These are phyloP conservation scores for Plicaturopsis crispa DNA, from an alignment of 768 basidiomycete species.

Conservation along the genomic window DNA sequence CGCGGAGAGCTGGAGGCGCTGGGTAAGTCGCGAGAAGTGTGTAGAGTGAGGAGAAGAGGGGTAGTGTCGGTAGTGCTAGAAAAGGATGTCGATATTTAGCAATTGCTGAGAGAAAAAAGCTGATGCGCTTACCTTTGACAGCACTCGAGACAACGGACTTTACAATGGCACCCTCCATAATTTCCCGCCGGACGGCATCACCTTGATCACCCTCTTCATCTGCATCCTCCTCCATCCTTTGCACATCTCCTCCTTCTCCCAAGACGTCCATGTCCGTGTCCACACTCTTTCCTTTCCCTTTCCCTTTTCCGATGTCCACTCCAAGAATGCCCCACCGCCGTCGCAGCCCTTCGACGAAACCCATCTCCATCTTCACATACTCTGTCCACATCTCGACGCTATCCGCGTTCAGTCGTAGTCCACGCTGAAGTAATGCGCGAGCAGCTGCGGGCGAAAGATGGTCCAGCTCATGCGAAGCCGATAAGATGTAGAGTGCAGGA, in stretches of 20 bases:
- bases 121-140: slow-evolving; percentile 47
- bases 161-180: slow-evolving; percentile 77
- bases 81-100: slow-evolving; percentile 8
- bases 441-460: slow-evolving; percentile 71
- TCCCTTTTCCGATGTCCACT: slow-evolving; percentile 30
- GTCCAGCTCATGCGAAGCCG: slow-evolving; percentile 76
- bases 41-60: slow-evolving; percentile 35
- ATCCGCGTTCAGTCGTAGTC: slow-evolving; percentile 69
- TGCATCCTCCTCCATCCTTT: slow-evolving; percentile 15
- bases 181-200: slow-evolving; percentile 44
- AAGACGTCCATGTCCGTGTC: slow-evolving; percentile 13
- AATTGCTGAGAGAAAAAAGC: slow-evolving; percentile 9
- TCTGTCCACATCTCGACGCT: slow-evolving; percentile 80
- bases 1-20: slow-evolving; percentile 28
- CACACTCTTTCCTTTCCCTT: slow-evolving; percentile 19
- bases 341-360: slow-evolving; percentile 73
- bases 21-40: slow-evolving; percentile 35
- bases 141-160: slow-evolving; percentile 72
- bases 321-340: slow-evolving; percentile 79
- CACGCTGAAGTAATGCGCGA: slow-evolving; percentile 77
- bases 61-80: slow-evolving; percentile 31
- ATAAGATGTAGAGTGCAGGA: slow-evolving; percentile 74
- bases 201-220: slow-evolving; percentile 16
- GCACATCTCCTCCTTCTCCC: slow-evolving; percentile 9
- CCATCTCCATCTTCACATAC: slow-evolving; percentile 86